Evolutionary conservation across 805 yeast species (phyloP).

Genomic region (Allodekkera sacchari): DNA sequence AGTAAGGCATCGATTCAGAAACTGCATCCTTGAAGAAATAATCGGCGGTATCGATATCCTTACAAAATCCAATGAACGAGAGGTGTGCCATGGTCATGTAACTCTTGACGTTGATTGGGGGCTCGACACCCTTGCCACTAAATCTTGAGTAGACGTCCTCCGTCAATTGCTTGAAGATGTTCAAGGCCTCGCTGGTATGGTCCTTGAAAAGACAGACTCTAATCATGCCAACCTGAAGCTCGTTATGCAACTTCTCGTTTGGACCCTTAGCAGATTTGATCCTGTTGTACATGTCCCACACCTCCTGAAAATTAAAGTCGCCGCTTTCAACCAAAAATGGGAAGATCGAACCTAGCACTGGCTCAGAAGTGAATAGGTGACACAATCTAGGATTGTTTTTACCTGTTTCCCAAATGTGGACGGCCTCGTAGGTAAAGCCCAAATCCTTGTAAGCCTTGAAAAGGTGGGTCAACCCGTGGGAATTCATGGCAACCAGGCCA

Average conservation of each 20-base stretch:
- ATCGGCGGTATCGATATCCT: slow-evolving; percentile 62
- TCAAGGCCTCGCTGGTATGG: slow-evolving; percentile 57
- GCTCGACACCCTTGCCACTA: slow-evolving; percentile 22
- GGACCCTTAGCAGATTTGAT: slow-evolving; percentile 25
- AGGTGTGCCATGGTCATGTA: slow-evolving; percentile 68
- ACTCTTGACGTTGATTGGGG: slow-evolving; percentile 33
- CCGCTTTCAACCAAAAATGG: slow-evolving; percentile 59
- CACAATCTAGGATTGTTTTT: slow-evolving; percentile 35
- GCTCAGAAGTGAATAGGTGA: slow-evolving; percentile 47
- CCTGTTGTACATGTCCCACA: slow-evolving; percentile 44
- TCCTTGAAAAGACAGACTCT: slow-evolving; percentile 61
- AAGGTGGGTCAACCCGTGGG: slow-evolving; percentile 49
- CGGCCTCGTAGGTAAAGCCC: slow-evolving; percentile 53
- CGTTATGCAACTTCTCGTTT: slow-evolving; percentile 28
- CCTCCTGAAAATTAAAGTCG: slow-evolving; percentile 51
- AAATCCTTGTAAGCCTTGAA: slow-evolving; percentile 54
- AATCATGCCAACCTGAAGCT: slow-evolving; percentile 63
- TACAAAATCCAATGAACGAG: slow-evolving; percentile 69
- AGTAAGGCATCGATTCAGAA: slow-evolving; percentile 62
- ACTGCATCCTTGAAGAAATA: slow-evolving; percentile 70
- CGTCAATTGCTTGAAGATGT: slow-evolving; percentile 53
- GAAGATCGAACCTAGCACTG: slow-evolving; percentile 59
- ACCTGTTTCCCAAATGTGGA: slow-evolving; percentile 63
- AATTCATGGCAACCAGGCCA: slow-evolving; percentile 34
- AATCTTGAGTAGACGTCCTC: slow-evolving; percentile 34